These are phyloP conservation scores for Aspergillus wentii DNA, from an alignment of 495 filamentous ascomycete species.

Conservation along the genomic window DNA sequence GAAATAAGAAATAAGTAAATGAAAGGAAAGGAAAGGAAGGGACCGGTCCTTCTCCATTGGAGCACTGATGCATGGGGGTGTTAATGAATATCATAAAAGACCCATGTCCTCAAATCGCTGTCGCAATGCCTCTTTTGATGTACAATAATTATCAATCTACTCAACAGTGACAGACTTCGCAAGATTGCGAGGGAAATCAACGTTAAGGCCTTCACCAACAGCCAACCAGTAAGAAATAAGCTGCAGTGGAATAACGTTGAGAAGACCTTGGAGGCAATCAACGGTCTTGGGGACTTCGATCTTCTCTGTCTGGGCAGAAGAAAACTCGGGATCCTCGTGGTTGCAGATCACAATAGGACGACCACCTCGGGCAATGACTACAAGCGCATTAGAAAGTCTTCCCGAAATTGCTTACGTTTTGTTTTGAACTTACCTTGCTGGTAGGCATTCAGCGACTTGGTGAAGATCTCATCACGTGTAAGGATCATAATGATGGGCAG, in stretches of 20 bases:
- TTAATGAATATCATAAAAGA: conserved; percentile 3
- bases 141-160: conserved; percentile 44
- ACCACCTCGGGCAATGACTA: conserved; percentile 88
- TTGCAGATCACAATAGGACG: conserved; percentile 99
- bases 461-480: conserved; percentile 90
- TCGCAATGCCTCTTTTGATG: background rate
- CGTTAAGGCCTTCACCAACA: conserved; percentile 90
- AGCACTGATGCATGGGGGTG: no score
- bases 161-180: conserved; percentile 99
- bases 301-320: conserved; percentile 80
- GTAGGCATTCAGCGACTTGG: conserved; percentile 96
- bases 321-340: conserved; percentile 82
- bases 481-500: conserved; percentile 99
- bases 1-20: background rate
- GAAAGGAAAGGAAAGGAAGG: no score
- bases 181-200: conserved; percentile 95
- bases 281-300: conserved; percentile 96
- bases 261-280: conserved; percentile 88
- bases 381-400: conserved; percentile 1
- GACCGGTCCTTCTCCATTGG: no score
- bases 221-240: conserved; percentile 98
- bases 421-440: conserved; percentile 70
- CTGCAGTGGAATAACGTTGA: conserved; percentile 97
- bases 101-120: background rate
- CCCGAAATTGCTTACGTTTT: no score